Evolutionary conservation across 495 filamentous ascomycete genomes (phyloP).

Genomic region (Lasiosphaeria ovina): DNA sequence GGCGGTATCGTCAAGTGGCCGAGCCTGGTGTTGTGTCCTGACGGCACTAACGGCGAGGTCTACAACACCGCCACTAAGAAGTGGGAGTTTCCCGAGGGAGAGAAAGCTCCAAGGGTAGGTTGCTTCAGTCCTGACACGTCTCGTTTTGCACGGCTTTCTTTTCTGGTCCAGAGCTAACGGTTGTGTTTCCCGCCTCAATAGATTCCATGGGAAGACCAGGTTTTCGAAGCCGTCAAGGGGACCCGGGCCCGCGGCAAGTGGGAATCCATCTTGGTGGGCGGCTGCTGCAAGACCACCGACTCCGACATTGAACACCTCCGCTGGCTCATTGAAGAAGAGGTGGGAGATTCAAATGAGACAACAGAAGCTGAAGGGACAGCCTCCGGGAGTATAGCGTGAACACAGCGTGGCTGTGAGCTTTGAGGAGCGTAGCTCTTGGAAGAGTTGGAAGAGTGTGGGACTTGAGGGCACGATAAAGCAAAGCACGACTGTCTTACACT

Average conservation of each 20-base stretch:
- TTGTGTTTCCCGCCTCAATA: slow-evolving; percentile 1
- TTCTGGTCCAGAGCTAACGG: not conserved
- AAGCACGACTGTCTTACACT: too few species aligned
- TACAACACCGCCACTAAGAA: slow-evolving; percentile 60
- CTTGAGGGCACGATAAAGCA: too few species aligned
- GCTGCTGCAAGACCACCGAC: slow-evolving; percentile 59
- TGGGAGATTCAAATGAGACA: too few species aligned
- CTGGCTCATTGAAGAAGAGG: slow-evolving; percentile 2
- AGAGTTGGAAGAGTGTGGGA: too few species aligned
- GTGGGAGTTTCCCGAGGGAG: slow-evolving; percentile 48
- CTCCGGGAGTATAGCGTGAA: too few species aligned
- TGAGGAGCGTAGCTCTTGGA: too few species aligned
- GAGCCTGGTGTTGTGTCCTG: slow-evolving; percentile 62
- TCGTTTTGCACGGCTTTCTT: not conserved
- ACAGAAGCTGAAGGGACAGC: too few species aligned
- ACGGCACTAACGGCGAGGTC: slow-evolving; percentile 64
- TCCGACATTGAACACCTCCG: slow-evolving; percentile 50
- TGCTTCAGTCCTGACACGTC: too few species aligned
- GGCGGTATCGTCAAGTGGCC: slow-evolving; percentile 42
- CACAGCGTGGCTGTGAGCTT: too few species aligned
- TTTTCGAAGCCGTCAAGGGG: slow-evolving; percentile 57
- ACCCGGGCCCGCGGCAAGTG: slow-evolving; percentile 56
- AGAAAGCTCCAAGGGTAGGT: slow-evolving; percentile 18
- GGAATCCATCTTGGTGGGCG: slow-evolving; percentile 54
- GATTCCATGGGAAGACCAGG: slow-evolving; percentile 50